A percentile compares a stretch with the other conserved stretches of the same genome.
These are phyloP conservation scores for Apophysomyces trapeziformis DNA, from an alignment of 371 early-diverging fungal species.

Conservation along the genomic window DNA sequence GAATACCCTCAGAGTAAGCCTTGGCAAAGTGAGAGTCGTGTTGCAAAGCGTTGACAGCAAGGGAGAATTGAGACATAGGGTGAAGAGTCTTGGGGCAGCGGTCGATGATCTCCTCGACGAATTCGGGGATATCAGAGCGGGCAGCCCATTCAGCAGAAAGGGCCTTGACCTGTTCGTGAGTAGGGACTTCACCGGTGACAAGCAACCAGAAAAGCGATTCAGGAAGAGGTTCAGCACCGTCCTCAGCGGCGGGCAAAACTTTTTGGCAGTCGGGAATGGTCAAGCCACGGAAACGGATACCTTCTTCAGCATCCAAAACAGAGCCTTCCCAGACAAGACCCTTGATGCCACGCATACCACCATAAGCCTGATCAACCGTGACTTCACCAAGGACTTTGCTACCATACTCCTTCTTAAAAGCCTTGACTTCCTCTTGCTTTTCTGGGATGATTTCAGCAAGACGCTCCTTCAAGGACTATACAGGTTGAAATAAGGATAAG, in stretches of 20 bases:
- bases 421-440: conserved; percentile 94
- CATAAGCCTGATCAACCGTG: conserved; percentile 97
- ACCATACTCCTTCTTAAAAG: conserved; percentile 90
- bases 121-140: conserved; percentile 86
- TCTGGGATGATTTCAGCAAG: conserved; percentile 92
- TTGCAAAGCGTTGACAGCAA: conserved; percentile 96
- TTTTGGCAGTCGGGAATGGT: conserved; percentile 97
- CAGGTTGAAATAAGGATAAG: conserved; percentile 2
- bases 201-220: conserved; percentile 98
- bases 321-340: conserved; percentile 98
- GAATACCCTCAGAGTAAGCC: conserved; percentile 94
- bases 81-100: conserved; percentile 97
- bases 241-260: conserved; percentile 85
- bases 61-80: conserved; percentile 98
- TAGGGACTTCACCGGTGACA: conserved; percentile 97
- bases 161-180: conserved; percentile 87
- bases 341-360: conserved; percentile 99
- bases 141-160: conserved; percentile 97
- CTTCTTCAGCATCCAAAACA: conserved; percentile 97
- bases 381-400: conserved; percentile 89
- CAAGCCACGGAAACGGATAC: conserved; percentile 97
- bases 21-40: conserved; percentile 95
- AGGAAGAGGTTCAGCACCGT: conserved; percentile 93
- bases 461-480: conserved; percentile 88
- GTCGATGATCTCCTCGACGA: conserved; percentile 96